These are phyloP conservation scores for Eucalyptus polybractea DNA, from an alignment of 345 rosid species.

Conservation along the genomic window DNA sequence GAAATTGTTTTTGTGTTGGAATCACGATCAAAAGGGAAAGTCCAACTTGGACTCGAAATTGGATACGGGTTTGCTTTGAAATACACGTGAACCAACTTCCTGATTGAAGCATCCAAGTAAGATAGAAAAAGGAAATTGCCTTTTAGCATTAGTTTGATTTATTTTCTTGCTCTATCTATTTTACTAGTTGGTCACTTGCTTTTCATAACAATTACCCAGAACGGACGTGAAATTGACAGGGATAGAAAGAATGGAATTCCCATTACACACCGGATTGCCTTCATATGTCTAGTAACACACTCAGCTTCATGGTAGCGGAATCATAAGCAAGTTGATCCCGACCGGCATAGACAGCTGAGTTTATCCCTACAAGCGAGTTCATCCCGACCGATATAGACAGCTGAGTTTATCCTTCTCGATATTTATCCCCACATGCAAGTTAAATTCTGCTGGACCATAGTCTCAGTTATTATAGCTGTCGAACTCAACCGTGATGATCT, in stretches of 20 bases:
- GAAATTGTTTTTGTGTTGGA: neutral
- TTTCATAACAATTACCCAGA: neutral
- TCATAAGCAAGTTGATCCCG: neutral
- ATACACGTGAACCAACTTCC: neutral
- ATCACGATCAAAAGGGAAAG: neutral
- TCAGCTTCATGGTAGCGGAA: neutral
- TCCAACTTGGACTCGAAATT: neutral
- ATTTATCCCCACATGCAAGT: slow-evolving; percentile 14
- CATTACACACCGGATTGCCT: neutral
- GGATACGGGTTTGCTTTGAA: neutral
- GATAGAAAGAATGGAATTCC: neutral
- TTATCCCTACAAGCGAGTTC: neutral
- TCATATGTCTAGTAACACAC: neutral
- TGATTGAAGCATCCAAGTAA: neutral
- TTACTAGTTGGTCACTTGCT: neutral
- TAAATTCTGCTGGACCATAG: slow-evolving; percentile 8
- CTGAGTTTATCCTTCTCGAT: neutral
- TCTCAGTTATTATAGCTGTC: slow-evolving; percentile 1
- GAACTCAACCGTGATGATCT: slow-evolving; percentile 19
- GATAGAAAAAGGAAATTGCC: neutral
- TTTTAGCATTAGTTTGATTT: neutral
- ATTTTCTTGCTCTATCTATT: neutral
- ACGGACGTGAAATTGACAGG: neutral
- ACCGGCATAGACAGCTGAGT: neutral
- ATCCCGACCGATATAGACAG: neutral